These are phyloP conservation scores for Leccinum longicurvipes DNA, from an alignment of 768 basidiomycete genomes.

Conservation along the genomic window DNA sequence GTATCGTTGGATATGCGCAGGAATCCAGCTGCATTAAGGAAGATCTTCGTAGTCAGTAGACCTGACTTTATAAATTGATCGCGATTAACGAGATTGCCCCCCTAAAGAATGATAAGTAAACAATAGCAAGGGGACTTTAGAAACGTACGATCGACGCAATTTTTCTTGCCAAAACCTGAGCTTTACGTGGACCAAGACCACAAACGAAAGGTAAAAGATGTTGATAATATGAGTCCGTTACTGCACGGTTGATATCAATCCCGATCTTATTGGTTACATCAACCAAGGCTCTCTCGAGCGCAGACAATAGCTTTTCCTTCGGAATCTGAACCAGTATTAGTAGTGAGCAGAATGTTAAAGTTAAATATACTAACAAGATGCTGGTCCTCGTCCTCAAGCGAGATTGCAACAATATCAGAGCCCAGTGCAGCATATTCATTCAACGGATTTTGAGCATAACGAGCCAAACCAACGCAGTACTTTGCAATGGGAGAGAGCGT, in stretches of 20 bases:
- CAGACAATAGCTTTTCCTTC: slow-evolving; percentile 73
- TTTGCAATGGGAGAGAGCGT: slow-evolving; percentile 73
- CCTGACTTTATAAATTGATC: slow-evolving; percentile 82
- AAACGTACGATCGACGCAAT: slow-evolving; percentile 68
- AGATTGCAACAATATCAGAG: slow-evolving; percentile 74
- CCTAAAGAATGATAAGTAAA: slow-evolving; percentile 43
- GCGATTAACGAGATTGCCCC: slow-evolving; percentile 82
- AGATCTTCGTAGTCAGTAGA: slow-evolving; percentile 81
- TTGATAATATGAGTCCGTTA: slow-evolving; percentile 85
- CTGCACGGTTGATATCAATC: slow-evolving; percentile 93
- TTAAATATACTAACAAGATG: slow-evolving; percentile 58
- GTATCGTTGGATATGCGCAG: slow-evolving; percentile 78
- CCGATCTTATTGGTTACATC: slow-evolving; percentile 91
- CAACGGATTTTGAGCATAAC: slow-evolving; percentile 90
- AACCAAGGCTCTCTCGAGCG: slow-evolving; percentile 84
- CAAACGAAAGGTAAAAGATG: slow-evolving; percentile 86
- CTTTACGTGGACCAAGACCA: slow-evolving; percentile 94
- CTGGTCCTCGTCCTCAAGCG: slow-evolving; percentile 83
- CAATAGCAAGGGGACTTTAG: not conserved
- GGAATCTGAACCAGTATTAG: slow-evolving; percentile 58
- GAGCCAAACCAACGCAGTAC: slow-evolving; percentile 91
- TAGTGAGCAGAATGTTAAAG: not conserved
- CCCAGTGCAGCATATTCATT: slow-evolving; percentile 94
- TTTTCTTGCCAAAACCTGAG: slow-evolving; percentile 76
- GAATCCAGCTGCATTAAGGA: slow-evolving; percentile 91